These are phyloP conservation scores for Kodamaea kakaduensis DNA, from an alignment of 805 yeast genomes.

Conservation along the genomic window DNA sequence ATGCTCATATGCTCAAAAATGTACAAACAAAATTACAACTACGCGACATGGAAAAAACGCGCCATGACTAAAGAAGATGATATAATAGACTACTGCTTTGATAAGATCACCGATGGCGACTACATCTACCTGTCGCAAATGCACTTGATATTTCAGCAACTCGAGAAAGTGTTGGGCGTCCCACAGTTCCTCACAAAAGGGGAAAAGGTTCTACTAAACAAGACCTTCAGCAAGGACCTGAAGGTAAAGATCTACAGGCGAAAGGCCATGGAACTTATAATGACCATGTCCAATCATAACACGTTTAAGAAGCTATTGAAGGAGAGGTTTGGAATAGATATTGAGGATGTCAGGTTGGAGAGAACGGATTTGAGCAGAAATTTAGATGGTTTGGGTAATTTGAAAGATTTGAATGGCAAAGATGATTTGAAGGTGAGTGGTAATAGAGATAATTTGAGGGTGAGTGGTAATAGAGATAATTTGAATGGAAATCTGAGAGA, in stretches of 20 bases:
- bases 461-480: no score
- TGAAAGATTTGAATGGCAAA: background rate
- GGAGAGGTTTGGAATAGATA: constrained; percentile 15
- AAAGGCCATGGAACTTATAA: constrained; percentile 23
- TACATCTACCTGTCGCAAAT: constrained; percentile 22
- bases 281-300: constrained; percentile 19
- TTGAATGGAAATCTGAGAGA: no score
- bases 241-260: constrained; percentile 16
- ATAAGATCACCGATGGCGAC: constrained; percentile 1
- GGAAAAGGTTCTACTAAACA: constrained; percentile 12
- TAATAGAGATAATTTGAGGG: no score
- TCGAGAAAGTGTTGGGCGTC: constrained; percentile 18
- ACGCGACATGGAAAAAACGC: background rate
- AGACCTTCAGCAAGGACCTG: constrained; percentile 12
- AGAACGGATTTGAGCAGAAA: no score
- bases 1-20: no score
- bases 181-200: constrained; percentile 15
- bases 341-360: constrained; percentile 4
- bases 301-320: constrained; percentile 19
- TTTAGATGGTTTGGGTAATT: no score
- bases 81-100: constrained; percentile 11
- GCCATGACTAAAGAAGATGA: constrained; percentile 4
- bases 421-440: no score
- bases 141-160: constrained; percentile 17
- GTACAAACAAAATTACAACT: background rate